phyloP scores from a whole-genome alignment of 305 asterid genomes.

The Rubia tinctorum region DNA sequence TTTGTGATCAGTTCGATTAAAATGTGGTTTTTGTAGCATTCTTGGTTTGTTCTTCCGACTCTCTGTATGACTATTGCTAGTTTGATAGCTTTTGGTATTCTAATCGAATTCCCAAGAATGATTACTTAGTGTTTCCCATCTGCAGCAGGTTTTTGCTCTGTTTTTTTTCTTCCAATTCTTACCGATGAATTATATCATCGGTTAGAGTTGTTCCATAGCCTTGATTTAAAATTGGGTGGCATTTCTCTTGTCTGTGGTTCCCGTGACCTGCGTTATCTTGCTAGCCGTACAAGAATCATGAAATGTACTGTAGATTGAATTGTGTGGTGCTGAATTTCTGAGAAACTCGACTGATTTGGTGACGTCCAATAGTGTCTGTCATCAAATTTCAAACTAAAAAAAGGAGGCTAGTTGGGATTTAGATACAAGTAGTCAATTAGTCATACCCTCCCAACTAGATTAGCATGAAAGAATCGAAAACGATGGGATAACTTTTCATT shows the following conservation, averaged over 20 bases:
- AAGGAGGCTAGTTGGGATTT: neutral
- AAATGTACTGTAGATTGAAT: neutral
- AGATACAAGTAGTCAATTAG: neutral
- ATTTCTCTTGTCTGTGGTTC: neutral
- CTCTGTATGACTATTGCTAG: neutral
- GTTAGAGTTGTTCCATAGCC: too few relatives aligned
- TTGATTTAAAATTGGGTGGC: neutral
- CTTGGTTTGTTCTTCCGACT: neutral
- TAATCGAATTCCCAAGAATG: too few relatives aligned
- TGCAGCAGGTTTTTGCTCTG: too few relatives aligned
- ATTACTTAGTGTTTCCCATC: too few relatives aligned
- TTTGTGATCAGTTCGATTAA: neutral
- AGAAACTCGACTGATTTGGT: neutral
- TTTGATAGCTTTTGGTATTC: neutral
- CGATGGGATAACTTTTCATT: neutral
- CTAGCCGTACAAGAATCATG: neutral
- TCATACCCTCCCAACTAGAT: neutral
- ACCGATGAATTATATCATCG: too few relatives aligned
- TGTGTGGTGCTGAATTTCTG: neutral
- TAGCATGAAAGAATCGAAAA: neutral
- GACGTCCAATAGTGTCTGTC: neutral
- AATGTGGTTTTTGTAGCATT: neutral
- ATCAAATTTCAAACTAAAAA: neutral
- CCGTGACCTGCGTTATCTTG: neutral
- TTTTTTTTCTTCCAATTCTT: too few relatives aligned